A percentile compares a stretch with the other conserved stretches of the same genome.
phyloP scores from a whole-genome alignment of 495 filamentous ascomycete genomes.

The Cercophora sp. region DNA sequence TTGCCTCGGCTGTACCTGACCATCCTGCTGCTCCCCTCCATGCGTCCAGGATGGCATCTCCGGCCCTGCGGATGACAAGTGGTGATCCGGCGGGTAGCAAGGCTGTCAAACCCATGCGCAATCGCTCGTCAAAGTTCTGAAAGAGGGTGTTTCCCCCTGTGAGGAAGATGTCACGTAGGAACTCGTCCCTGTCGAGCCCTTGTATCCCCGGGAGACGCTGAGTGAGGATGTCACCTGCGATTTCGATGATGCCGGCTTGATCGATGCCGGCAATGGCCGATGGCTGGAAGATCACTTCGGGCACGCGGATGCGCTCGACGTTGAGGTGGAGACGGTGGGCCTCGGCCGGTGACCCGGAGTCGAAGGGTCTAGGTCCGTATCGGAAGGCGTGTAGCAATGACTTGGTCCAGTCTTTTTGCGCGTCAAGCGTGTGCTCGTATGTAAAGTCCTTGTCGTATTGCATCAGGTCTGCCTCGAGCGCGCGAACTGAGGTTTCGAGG shows the following conservation, averaged over 20 bases:
- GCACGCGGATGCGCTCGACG: slow-evolving; percentile 92
- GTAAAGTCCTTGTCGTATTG: slow-evolving; percentile 83
- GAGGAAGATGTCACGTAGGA: slow-evolving; percentile 83
- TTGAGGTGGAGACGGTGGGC: slow-evolving; percentile 90
- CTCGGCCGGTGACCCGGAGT: slow-evolving; percentile 74
- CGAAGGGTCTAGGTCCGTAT: slow-evolving; percentile 80
- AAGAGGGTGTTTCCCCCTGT: slow-evolving; percentile 93
- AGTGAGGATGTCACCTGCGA: slow-evolving; percentile 77
- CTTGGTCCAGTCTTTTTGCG: slow-evolving; percentile 91
- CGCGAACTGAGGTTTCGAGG: slow-evolving; percentile 63
- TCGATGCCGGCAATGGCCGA: slow-evolving; percentile 87
- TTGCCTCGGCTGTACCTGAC: slow-evolving; percentile 51
- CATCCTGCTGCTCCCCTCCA: slow-evolving; percentile 91
- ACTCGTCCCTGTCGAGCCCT: slow-evolving; percentile 52
- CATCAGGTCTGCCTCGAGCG: slow-evolving; percentile 77
- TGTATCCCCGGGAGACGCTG: slow-evolving; percentile 61
- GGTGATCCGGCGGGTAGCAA: slow-evolving; percentile 65
- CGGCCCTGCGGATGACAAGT: slow-evolving; percentile 64
- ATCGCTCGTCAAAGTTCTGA: slow-evolving; percentile 76
- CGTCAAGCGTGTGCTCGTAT: slow-evolving; percentile 84
- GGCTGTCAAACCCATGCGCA: slow-evolving; percentile 66
- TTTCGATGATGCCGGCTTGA: slow-evolving; percentile 88
- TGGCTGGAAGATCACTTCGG: slow-evolving; percentile 93
- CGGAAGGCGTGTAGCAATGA: slow-evolving; percentile 83
- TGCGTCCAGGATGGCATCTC: slow-evolving; percentile 74